Evolutionary conservation across 257 asterid species (phyloP).

Genomic region (Solanum pinnatisectum): DNA sequence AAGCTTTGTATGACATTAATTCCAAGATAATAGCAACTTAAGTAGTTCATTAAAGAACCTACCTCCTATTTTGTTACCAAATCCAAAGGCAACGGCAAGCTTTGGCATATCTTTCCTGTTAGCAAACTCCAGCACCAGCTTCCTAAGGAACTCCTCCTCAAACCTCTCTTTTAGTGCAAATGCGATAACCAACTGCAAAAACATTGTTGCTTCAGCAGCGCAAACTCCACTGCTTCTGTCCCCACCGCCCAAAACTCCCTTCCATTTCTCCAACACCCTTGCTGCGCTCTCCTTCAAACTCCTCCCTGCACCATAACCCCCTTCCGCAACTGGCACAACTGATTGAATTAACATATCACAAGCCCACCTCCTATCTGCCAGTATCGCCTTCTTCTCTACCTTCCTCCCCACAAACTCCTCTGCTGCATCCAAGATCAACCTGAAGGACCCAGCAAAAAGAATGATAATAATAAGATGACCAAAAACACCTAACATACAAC

Average conservation of each 20-base stretch:
- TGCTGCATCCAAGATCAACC: conserved; percentile 17
- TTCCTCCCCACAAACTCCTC: conserved; percentile 21
- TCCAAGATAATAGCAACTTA: neutral
- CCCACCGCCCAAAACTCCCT: conserved; percentile 7
- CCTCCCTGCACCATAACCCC: conserved; percentile 9
- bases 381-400: neutral
- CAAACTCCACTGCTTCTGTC: conserved; percentile 11
- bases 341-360: conserved; percentile 10
- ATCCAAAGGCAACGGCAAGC: conserved; percentile 15
- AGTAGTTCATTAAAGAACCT: neutral
- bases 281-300: conserved; percentile 15
- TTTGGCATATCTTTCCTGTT: conserved; percentile 18
- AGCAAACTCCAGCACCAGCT: conserved; percentile 11
- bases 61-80: conserved; percentile 12
- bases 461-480: neutral
- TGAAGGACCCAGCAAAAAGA: conserved; percentile 2
- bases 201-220: conserved; percentile 15
- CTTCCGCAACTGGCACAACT: conserved; percentile 3
- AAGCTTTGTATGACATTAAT: neutral
- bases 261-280: conserved; percentile 14
- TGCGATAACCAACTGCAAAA: conserved; percentile 15
- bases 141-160: conserved; percentile 16
- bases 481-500: neutral
- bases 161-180: conserved; percentile 12
- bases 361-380: conserved; percentile 19